Evolutionary conservation across 441 rosid genomes (phyloP).

Genomic region (Jatropha multifida): DNA sequence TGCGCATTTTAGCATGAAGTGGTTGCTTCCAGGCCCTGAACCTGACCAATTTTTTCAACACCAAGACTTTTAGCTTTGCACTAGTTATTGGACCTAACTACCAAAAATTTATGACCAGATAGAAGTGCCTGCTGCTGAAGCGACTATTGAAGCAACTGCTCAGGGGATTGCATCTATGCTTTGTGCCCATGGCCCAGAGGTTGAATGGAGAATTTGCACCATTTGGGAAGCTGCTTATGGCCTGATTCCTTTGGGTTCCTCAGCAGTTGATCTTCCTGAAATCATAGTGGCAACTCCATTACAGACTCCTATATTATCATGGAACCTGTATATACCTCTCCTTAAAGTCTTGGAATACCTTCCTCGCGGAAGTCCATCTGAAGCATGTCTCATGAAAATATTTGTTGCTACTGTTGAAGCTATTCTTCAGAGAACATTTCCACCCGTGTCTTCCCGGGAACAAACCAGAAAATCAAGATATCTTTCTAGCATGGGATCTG

Average conservation of each 20-base stretch:
- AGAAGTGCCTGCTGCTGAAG: slow-evolving; percentile 97
- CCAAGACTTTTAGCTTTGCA: neutral
- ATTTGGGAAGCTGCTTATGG: slow-evolving; percentile 99
- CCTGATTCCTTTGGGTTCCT: slow-evolving; percentile 89
- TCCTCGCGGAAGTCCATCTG: slow-evolving; percentile 98
- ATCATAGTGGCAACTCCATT: slow-evolving; percentile 90
- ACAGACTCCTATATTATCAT: slow-evolving; percentile 94
- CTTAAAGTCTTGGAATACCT: slow-evolving; percentile 98
- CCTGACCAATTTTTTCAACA: neutral
- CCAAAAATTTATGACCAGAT: slow-evolving; percentile 50
- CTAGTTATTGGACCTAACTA: slow-evolving; percentile 25
- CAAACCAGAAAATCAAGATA: slow-evolving; percentile 56
- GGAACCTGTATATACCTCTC: slow-evolving; percentile 97
- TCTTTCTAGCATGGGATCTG: slow-evolving; percentile 53
- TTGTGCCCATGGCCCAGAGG: slow-evolving; percentile 99
- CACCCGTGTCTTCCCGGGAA: slow-evolving; percentile 59
- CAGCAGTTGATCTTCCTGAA: slow-evolving; percentile 98
- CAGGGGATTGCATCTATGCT: slow-evolving; percentile 99
- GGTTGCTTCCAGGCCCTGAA: neutral
- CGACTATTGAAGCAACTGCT: slow-evolving; percentile 98
- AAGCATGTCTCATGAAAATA: slow-evolving; percentile 98
- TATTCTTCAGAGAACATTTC: slow-evolving; percentile 87
- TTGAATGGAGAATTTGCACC: slow-evolving; percentile 99
- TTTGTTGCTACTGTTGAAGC: slow-evolving; percentile 98
- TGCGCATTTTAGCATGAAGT: neutral